Base-by-base conservation (phyloP, 2,329 filamentous ascomycete species). In the Parascedosporium putredinis region DNA sequence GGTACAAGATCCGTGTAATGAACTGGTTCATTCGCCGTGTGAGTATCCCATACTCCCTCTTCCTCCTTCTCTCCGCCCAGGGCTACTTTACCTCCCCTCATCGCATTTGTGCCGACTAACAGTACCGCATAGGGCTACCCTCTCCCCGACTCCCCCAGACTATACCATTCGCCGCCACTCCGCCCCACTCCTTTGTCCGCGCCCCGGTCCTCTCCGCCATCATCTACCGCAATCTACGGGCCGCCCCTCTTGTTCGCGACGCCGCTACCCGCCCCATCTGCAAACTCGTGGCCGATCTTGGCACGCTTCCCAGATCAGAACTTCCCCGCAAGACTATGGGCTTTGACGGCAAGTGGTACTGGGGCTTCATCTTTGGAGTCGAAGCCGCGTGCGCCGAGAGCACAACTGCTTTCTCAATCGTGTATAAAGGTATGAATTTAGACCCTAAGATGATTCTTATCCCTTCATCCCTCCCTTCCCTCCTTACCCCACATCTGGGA, bases 21-120 rank as follows among this genome's bases (percentile, higher is more conserved):
- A 55, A 66, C 25, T 73, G 70, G 69, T 70, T 71, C 53, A 68
- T 72, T 51, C 60, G 58, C 38, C 57, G 59, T 47, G 68, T 67
- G 54, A 51, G 57, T 52, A n/a, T 40, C 18, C 12, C 7, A 29
- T 18, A 8, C 6, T 9, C n/a, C 18, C 12, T 8, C 10, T 14
- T 23, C 7, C 22, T 14, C 10, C 33, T 42, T 36, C 4, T 14
- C 4, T 6, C 20, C 33, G 27, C 12, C 3, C 27, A 1, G 67
- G 71, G 12, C 16, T 25, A 16, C 42, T 6, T 45, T n/a, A 16
- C 12, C 10, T 24, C 38, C 5, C 2, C 18, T 42, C 7, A n/a
- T n/a, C n/a, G n/a, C n/a, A n/a, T n/a, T n/a, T n/a, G n/a, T n/a
- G n/a, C n/a, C n/a, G n/a, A n/a, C n/a, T n/a, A n/a, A n/a, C n/a